These are phyloP conservation scores for Endocalyx cinctus DNA, from an alignment of 2,329 filamentous ascomycete genomes.

Conservation along the genomic window DNA sequence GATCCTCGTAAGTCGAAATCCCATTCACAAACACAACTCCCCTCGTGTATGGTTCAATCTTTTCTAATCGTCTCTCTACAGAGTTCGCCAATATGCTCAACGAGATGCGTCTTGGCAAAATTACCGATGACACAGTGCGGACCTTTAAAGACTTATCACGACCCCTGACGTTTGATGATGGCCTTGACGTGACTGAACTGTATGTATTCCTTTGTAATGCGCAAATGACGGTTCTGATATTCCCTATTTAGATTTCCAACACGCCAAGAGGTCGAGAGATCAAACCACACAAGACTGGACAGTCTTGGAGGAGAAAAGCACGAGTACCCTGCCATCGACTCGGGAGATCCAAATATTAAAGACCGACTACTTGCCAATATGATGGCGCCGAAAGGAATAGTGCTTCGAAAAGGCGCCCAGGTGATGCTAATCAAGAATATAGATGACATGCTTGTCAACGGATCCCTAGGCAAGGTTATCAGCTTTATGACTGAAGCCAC, in stretches of 20 bases:
- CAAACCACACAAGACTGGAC: conserved; percentile 71
- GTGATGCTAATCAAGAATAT: conserved; percentile 99
- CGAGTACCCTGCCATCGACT: conserved; percentile 70
- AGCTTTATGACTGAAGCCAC: conserved; percentile 60
- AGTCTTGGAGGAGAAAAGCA: conserved; percentile 64
- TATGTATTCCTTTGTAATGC: conserved; percentile 31
- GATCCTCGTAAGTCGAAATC: conserved; percentile 58
- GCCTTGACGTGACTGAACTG: conserved; percentile 79
- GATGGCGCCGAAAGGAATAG: conserved; percentile 81
- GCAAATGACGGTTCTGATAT: conserved; percentile 16
- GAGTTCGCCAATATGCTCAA: conserved; percentile 94
- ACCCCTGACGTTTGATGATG: conserved; percentile 67
- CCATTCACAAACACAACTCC: conserved; percentile 13
- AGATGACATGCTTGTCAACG: conserved; percentile 90
- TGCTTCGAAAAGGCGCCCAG: conserved; percentile 86
- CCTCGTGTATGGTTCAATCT: not conserved
- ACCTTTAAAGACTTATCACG: conserved; percentile 72
- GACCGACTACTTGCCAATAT: conserved; percentile 81
- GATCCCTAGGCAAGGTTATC: conserved; percentile 81
- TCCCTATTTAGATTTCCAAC: conserved; percentile 66
- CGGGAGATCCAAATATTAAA: conserved; percentile 65
- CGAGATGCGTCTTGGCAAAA: conserved; percentile 87
- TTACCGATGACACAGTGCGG: conserved; percentile 69
- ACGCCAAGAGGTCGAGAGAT: conserved; percentile 79
- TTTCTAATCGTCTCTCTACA: conserved; percentile 19